Percentiles rank a stretch among this genome's conserved stretches.
phyloP scores from a whole-genome alignment of 257 asterid species.

The Primulina eburnea region DNA sequence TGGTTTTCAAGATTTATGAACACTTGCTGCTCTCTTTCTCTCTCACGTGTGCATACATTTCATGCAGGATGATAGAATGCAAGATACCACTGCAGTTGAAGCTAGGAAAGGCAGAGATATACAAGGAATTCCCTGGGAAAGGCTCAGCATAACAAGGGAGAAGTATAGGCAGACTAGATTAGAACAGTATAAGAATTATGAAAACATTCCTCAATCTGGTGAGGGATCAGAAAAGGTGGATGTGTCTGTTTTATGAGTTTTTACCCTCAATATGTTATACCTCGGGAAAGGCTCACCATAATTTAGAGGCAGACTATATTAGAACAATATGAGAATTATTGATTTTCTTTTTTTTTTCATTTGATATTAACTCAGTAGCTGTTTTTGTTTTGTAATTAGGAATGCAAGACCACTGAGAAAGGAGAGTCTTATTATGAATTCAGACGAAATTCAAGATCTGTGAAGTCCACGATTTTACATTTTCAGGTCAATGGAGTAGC shows the following conservation, averaged over 20 bases:
- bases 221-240: conserved; percentile 67
- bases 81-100: conserved; percentile 87
- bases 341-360: background rate
- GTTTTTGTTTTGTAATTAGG: conserved; percentile 38
- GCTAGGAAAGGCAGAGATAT: conserved; percentile 88
- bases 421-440: conserved; percentile 57
- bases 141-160: conserved; percentile 79
- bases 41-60: background rate
- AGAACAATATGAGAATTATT: background rate
- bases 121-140: conserved; percentile 97
- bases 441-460: conserved; percentile 83
- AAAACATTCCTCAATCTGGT: conserved; percentile 74
- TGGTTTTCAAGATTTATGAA: background rate
- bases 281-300: background rate
- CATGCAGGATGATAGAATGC: conserved; percentile 55
- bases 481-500: conserved; percentile 58
- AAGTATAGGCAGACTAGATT: conserved; percentile 73
- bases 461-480: conserved; percentile 83
- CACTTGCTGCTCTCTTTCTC: background rate
- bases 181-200: conserved; percentile 80
- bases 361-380: background rate
- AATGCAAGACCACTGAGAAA: conserved; percentile 64
- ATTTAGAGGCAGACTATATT: background rate
- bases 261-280: background rate
- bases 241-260: background rate